phyloP scores from a whole-genome alignment of 2,329 filamentous ascomycete genomes.

The Tolypocladium inflatum region DNA sequence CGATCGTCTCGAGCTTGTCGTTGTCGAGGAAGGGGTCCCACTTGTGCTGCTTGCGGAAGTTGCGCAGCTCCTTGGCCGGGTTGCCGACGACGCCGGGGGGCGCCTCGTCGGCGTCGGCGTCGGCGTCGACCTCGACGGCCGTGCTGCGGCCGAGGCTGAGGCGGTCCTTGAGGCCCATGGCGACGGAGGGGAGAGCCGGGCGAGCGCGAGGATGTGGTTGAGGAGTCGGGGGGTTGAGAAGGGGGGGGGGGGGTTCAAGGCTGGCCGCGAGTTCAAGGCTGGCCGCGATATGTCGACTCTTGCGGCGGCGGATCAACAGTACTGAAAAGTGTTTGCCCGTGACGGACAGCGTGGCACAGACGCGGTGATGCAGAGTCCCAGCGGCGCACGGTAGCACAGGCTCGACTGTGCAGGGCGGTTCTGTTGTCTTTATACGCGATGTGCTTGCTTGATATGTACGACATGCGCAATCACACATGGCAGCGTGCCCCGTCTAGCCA shows the following conservation, averaged over 20 bases:
- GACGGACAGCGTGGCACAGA: neutral
- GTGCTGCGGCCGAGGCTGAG: constrained; percentile 1
- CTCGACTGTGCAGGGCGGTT: neutral
- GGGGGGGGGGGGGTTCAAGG: neutral
- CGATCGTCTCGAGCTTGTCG: constrained; percentile 39
- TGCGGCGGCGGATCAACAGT: no score
- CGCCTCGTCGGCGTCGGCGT: neutral
- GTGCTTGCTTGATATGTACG: neutral
- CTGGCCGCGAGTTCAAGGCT: neutral
- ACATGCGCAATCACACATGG: neutral
- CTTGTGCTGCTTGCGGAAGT: constrained; percentile 39
- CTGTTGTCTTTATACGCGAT: neutral
- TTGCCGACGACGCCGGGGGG: constrained; percentile 6
- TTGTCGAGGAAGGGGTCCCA: constrained; percentile 48
- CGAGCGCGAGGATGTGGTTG: neutral
- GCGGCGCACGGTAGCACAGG: neutral
- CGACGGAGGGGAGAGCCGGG: neutral
- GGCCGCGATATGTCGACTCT: neutral
- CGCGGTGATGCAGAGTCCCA: neutral
- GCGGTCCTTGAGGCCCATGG: constrained; percentile 11
- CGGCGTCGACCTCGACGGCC: constrained; percentile 3
- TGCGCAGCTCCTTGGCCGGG: constrained; percentile 19
- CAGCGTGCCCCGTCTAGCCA: neutral
- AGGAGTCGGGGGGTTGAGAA: neutral
- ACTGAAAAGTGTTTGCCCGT: no score